Evolutionary conservation across 495 filamentous ascomycete genomes (phyloP).

Genomic region (Tetracladium marchalianum): DNA sequence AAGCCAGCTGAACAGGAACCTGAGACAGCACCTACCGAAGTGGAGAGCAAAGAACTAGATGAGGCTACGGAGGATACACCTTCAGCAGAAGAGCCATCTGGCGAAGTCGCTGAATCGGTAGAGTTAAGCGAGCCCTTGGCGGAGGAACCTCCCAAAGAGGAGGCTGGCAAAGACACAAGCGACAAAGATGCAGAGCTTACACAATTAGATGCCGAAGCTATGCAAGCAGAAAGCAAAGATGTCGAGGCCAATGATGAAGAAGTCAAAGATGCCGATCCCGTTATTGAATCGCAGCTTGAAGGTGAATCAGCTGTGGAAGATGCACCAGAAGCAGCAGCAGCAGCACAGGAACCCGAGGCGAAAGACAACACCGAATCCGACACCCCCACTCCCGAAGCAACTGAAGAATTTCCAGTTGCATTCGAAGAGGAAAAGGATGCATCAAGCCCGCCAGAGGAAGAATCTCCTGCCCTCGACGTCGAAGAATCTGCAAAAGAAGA

Average conservation of each 20-base stretch:
- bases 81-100: constrained; percentile 1
- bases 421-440: neutral
- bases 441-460: neutral
- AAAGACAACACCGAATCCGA: constrained; percentile 7
- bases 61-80: neutral
- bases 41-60: neutral
- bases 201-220: neutral
- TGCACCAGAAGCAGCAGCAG: neutral
- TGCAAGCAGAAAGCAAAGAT: neutral
- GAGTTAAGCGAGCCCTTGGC: neutral
- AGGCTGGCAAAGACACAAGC: neutral
- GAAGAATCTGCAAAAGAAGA: neutral
- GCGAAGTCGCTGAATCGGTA: neutral
- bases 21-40: neutral
- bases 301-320: constrained; percentile 2
- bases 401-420: constrained; percentile 3
- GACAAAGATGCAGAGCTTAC: neutral
- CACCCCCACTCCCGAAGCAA: constrained; percentile 5
- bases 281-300: neutral
- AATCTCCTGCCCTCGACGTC: neutral
- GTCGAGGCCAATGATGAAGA: neutral
- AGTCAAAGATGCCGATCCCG: neutral
- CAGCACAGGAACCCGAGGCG: constrained; percentile 9
- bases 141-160: neutral
- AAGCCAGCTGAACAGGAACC: neutral